A percentile compares a stretch with the other conserved stretches of the same genome.
phyloP scores from a whole-genome alignment of 164 flowering plant species.

The Taxillus chinensis region DNA sequence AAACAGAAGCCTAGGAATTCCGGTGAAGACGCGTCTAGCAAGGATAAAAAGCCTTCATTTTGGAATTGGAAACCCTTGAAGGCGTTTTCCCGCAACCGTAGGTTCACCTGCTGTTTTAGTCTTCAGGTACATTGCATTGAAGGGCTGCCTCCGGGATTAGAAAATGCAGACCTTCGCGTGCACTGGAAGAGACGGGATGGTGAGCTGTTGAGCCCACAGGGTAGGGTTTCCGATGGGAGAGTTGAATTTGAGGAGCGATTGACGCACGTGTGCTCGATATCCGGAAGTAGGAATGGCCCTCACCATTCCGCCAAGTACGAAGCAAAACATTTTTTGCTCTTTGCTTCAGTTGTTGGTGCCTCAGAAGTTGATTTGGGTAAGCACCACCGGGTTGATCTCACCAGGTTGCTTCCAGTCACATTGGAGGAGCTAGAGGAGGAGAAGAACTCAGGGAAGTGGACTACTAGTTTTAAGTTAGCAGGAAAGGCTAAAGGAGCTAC shows the following conservation, averaged over 20 bases:
- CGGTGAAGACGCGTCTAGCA: conserved; percentile 21
- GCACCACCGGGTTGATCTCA: conserved; percentile 87
- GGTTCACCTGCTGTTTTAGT: conserved; percentile 51
- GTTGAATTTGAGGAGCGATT: conserved; percentile 70
- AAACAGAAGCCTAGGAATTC: conserved; percentile 25
- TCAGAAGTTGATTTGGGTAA: conserved; percentile 78
- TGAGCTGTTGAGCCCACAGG: conserved; percentile 37
- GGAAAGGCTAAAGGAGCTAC: conserved; percentile 76
- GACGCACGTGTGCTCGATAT: conserved; percentile 48
- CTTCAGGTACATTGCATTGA: conserved; percentile 50
- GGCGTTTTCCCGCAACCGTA: conserved; percentile 44
- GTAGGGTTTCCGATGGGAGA: conserved; percentile 42
- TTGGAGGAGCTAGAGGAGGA: conserved; percentile 93
- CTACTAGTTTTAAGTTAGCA: conserved; percentile 73
- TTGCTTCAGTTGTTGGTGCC: conserved; percentile 38
- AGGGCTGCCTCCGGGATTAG: conserved; percentile 30
- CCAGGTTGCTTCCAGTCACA: conserved; percentile 83
- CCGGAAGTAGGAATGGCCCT: conserved; percentile 71
- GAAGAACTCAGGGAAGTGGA: conserved; percentile 80
- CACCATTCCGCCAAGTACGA: conserved; percentile 90
- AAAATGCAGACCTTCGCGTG: conserved; percentile 43
- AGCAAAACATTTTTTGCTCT: conserved; percentile 72
- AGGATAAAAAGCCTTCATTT: conserved; percentile 45
- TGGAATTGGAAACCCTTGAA: conserved; percentile 69
- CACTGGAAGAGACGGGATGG: conserved; percentile 82